A percentile compares a stretch with the other conserved stretches of the same genome.
Evolutionary conservation across 805 yeast species (phyloP).

Genomic region (Cyberlindnera lachancei): DNA sequence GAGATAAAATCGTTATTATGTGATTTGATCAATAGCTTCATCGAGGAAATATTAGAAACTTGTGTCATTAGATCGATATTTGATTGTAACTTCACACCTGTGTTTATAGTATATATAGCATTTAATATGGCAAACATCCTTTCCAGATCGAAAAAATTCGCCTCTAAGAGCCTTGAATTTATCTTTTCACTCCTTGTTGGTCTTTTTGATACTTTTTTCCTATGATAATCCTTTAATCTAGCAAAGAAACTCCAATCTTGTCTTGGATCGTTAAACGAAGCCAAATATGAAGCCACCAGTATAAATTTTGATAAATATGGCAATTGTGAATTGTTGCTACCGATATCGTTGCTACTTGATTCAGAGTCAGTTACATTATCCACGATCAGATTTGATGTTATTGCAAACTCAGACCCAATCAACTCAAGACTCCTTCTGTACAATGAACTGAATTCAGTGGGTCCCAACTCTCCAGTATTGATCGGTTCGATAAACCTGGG

Average conservation of each 20-base stretch:
- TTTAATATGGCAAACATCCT: slow-evolving; percentile 73
- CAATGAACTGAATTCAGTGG: slow-evolving; percentile 15
- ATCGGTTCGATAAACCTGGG: slow-evolving; percentile 16
- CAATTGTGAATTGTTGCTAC: slow-evolving; percentile 31
- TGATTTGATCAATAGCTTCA: slow-evolving; percentile 24
- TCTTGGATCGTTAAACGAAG: slow-evolving; percentile 67
- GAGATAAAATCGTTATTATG: slow-evolving; percentile 47
- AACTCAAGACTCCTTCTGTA: slow-evolving; percentile 26
- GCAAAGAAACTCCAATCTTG: slow-evolving; percentile 69
- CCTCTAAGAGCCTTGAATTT: slow-evolving; percentile 58
- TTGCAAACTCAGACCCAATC: slow-evolving; percentile 27
- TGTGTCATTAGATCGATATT: slow-evolving; percentile 30
- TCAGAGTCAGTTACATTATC: slow-evolving; percentile 7
- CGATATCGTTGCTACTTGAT: slow-evolving; percentile 1
- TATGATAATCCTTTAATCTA: slow-evolving; percentile 41
- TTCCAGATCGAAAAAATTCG: slow-evolving; percentile 70
- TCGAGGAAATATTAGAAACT: slow-evolving; percentile 28
- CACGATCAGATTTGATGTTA: slow-evolving; percentile 13
- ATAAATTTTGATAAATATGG: slow-evolving; percentile 60
- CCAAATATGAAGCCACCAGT: slow-evolving; percentile 75
- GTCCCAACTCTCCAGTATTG: slow-evolving; percentile 6
- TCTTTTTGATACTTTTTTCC: slow-evolving; percentile 30
- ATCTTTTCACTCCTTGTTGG: slow-evolving; percentile 33
- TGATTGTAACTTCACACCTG: slow-evolving; percentile 24
- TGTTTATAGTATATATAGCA: slow-evolving; percentile 48